Evolutionary conservation across 768 basidiomycete genomes (phyloP).

Genomic region (Suillus fuscotomentosus): DNA sequence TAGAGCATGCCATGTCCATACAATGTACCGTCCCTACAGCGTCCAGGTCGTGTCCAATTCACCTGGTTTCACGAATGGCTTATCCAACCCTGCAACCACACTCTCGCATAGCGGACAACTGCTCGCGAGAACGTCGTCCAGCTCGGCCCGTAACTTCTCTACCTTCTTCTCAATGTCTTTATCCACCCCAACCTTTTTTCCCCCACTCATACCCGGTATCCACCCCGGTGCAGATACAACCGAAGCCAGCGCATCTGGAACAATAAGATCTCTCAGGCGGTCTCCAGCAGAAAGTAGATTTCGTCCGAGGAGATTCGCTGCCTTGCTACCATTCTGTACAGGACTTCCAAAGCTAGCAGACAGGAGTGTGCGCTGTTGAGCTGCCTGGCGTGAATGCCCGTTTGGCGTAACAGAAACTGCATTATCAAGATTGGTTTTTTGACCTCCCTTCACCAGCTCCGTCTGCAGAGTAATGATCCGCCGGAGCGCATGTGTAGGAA

Average conservation of each 20-base stretch:
- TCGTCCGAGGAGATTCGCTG: conserved; percentile 67
- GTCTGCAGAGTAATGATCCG: conserved; percentile 85
- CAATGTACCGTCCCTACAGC: conserved; percentile 37
- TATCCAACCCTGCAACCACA: conserved; percentile 81
- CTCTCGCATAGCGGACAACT: conserved; percentile 94
- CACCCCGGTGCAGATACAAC: conserved; percentile 77
- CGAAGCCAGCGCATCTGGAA: conserved; percentile 89
- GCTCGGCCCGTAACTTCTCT: conserved; percentile 75
- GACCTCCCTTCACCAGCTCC: conserved; percentile 66
- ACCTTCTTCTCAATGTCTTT: conserved; percentile 57
- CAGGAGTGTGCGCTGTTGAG: conserved; percentile 62
- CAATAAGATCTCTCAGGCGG: conserved; percentile 83
- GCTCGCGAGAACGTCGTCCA: conserved; percentile 87
- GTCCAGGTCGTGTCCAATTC: conserved; percentile 81
- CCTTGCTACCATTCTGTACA: conserved; percentile 61
- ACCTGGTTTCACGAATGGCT: conserved; percentile 78
- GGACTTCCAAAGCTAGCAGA: conserved; percentile 71
- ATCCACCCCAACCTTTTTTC: conserved; percentile 42
- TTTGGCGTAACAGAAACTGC: conserved; percentile 31
- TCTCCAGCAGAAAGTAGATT: conserved; percentile 89
- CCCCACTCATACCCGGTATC: conserved; percentile 66
- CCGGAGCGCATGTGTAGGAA: conserved; percentile 78
- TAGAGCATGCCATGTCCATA: conserved; percentile 9
- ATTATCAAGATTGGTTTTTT: conserved; percentile 32
- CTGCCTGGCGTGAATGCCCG: conserved; percentile 40